These are phyloP conservation scores for Decorospora gaudefroyi DNA, from an alignment of 2,329 filamentous ascomycete species.

Conservation along the genomic window DNA sequence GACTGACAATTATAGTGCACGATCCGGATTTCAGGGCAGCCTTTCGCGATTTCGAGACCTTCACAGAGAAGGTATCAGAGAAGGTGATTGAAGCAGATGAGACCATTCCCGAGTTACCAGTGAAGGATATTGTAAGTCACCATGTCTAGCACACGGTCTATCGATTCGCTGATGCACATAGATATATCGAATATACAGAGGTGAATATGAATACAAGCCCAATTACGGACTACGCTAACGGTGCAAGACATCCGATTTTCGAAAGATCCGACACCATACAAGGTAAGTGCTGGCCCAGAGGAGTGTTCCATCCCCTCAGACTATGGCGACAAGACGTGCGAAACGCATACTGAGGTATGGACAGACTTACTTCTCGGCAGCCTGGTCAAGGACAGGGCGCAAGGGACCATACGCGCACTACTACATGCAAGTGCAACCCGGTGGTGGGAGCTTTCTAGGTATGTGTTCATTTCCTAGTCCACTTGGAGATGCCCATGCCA, in stretches of 20 bases:
- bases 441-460: slow-evolving; percentile 69
- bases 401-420: slow-evolving; percentile 73
- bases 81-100: slow-evolving; percentile 73
- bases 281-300: slow-evolving; percentile 58
- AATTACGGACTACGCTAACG: slow-evolving; percentile 3
- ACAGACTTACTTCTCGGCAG: slow-evolving; percentile 79
- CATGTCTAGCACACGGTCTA: neutral
- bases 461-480: slow-evolving; percentile 43
- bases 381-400: slow-evolving; percentile 83
- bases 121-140: slow-evolving; percentile 72
- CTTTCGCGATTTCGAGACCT: slow-evolving; percentile 79
- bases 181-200: slow-evolving; percentile 82
- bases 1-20: slow-evolving; percentile 61
- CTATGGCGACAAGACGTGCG: slow-evolving; percentile 1
- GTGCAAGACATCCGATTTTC: slow-evolving; percentile 74
- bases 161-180: slow-evolving; percentile 37
- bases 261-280: slow-evolving; percentile 85
- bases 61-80: slow-evolving; percentile 72
- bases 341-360: slow-evolving; percentile 26
- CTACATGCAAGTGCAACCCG: slow-evolving; percentile 81
- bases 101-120: slow-evolving; percentile 82
- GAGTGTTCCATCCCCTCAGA: neutral
- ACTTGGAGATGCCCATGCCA: neutral
- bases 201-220: slow-evolving; percentile 14
- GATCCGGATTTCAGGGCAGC: slow-evolving; percentile 78